These are phyloP conservation scores for Mrakia gelida DNA, from an alignment of 768 basidiomycete species.

Conservation along the genomic window DNA sequence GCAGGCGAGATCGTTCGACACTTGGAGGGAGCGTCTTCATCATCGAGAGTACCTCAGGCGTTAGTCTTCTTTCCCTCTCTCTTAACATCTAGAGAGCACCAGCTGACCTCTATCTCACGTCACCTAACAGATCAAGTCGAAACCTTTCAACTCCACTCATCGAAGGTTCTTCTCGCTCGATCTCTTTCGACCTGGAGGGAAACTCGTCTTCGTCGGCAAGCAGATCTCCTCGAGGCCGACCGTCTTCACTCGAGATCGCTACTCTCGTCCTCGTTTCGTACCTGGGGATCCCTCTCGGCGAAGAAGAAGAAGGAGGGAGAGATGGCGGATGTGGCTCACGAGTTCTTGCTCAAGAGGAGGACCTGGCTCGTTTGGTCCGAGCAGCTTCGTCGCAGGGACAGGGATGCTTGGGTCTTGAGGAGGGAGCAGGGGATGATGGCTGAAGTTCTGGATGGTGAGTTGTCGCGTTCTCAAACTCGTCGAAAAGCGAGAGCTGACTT, in stretches of 20 bases:
- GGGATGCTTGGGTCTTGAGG: slow-evolving; percentile 45
- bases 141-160: neutral
- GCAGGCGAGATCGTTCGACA: neutral
- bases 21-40: neutral
- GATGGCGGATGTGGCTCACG: slow-evolving; percentile 56
- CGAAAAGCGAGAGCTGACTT: neutral
- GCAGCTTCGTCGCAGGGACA: slow-evolving; percentile 48
- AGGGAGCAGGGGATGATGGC: slow-evolving; percentile 45
- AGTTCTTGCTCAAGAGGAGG: slow-evolving; percentile 49
- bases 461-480: too few species aligned
- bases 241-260: slow-evolving; percentile 52
- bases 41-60: neutral
- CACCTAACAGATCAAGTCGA: neutral
- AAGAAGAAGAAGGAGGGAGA: slow-evolving; percentile 54
- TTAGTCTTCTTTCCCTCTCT: neutral
- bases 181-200: neutral
- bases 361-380: slow-evolving; percentile 53
- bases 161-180: neutral
- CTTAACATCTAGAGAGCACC: neutral
- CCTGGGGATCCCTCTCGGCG: slow-evolving; percentile 52
- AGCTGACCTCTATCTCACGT: neutral
- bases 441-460: slow-evolving; percentile 47
- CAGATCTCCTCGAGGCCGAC: slow-evolving; percentile 48
- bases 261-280: slow-evolving; percentile 48
- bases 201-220: neutral